Percentiles rank a stretch among this genome's conserved stretches.
Conservation (phyloP, 1,139 yeast genomes). For the Hansenula lynferdii region DNA sequence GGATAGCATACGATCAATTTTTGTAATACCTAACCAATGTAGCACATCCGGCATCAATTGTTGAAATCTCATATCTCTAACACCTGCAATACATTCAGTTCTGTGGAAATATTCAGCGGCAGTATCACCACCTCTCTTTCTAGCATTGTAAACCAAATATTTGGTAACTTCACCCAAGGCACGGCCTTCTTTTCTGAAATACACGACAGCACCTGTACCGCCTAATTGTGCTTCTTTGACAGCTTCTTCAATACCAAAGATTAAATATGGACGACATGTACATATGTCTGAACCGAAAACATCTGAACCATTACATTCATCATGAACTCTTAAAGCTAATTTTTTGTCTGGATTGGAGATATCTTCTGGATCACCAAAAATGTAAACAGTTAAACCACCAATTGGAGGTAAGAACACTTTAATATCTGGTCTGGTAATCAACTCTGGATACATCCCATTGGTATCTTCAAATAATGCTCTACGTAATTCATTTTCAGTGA, state of each 20-base stretch:
- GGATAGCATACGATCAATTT: slow-evolving; percentile 56
- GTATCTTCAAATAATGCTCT: slow-evolving; percentile 57
- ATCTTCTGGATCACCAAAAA: slow-evolving; percentile 52
- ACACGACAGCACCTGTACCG: slow-evolving; percentile 54
- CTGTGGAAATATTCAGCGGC: slow-evolving; percentile 62
- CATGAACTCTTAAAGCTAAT: slow-evolving; percentile 55
- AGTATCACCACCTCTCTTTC: slow-evolving; percentile 60
- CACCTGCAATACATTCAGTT: slow-evolving; percentile 64
- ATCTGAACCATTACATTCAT: slow-evolving; percentile 64
- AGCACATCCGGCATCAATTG: slow-evolving; percentile 63
- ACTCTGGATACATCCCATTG: slow-evolving; percentile 62
- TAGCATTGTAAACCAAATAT: slow-evolving; percentile 59
- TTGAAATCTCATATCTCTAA: slow-evolving; percentile 61
- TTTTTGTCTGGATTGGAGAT: slow-evolving; percentile 43
- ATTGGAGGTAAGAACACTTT: slow-evolving; percentile 59
- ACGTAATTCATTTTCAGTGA: slow-evolving; percentile 49
- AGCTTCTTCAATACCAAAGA: slow-evolving; percentile 58
- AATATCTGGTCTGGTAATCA: slow-evolving; percentile 57
- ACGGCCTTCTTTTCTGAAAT: slow-evolving; percentile 62
- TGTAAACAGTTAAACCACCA: slow-evolving; percentile 58
- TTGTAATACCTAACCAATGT: slow-evolving; percentile 56
- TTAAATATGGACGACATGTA: slow-evolving; percentile 59
- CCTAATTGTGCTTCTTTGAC: slow-evolving; percentile 61
- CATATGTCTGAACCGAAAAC: slow-evolving; percentile 63
- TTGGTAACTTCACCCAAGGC: slow-evolving; percentile 63